phyloP scores from a whole-genome alignment of 139 green algal species.

The Diplosphaera chodatii region DNA sequence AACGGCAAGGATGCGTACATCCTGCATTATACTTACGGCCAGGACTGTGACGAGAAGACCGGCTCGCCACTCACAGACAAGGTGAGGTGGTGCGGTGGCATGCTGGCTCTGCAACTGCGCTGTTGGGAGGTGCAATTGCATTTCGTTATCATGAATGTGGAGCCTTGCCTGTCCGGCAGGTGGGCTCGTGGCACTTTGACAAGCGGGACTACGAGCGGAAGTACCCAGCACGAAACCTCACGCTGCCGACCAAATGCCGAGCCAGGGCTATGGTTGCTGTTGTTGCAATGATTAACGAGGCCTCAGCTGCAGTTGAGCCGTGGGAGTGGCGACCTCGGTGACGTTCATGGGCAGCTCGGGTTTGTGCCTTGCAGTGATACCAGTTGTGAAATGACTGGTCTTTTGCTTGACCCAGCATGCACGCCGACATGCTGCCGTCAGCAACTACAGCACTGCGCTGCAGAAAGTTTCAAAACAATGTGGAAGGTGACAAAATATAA shows the following conservation, averaged over 20 bases:
- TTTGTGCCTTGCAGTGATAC: too few relatives aligned
- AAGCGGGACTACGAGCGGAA: slow-evolving; percentile 49
- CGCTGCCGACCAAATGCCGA: slow-evolving; percentile 35
- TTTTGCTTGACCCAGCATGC: too few relatives aligned
- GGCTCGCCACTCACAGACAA: not conserved
- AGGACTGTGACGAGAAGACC: slow-evolving; percentile 43
- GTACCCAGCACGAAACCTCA: slow-evolving; percentile 37
- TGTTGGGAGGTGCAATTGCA: too few relatives aligned
- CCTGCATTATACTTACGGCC: slow-evolving; percentile 76
- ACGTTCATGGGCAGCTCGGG: too few relatives aligned
- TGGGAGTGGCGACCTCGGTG: not conserved
- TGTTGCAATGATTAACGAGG: slow-evolving; percentile 39
- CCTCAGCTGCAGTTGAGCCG: slow-evolving; percentile 12
- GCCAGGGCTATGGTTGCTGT: slow-evolving; percentile 31
- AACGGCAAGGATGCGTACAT: slow-evolving; percentile 30
- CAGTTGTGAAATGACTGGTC: too few relatives aligned
- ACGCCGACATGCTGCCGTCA: too few relatives aligned
- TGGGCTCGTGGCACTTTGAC: slow-evolving; percentile 61
- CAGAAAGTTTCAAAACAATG: too few relatives aligned
- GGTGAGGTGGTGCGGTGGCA: not conserved
- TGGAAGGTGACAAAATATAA: too few relatives aligned
- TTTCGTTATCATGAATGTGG: not conserved
- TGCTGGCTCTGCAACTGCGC: too few relatives aligned
- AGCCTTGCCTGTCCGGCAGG: slow-evolving; percentile 38
- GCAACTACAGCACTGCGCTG: too few relatives aligned